Conservation (phyloP, 108 stramenopile genomes). For the Skeletonema grethae region DNA sequence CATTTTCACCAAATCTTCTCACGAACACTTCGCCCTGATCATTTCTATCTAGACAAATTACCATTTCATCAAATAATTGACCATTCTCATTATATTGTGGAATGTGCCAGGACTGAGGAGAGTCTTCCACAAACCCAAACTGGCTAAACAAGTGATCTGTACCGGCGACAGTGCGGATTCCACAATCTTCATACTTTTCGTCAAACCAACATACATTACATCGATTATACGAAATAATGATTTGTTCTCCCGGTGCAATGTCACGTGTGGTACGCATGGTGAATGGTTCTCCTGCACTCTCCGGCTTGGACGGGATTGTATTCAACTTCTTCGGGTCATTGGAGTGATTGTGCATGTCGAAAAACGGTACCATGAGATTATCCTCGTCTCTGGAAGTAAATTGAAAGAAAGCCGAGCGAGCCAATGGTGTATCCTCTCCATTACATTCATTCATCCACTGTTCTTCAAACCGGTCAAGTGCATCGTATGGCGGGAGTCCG, state of each 20-base stretch:
- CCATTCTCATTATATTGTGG: neutral
- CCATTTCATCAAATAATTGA: conserved; percentile 25
- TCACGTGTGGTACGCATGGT: conserved; percentile 15
- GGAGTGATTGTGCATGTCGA: conserved; percentile 46
- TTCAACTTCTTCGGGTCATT: conserved; percentile 46
- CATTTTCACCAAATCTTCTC: neutral
- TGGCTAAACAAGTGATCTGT: conserved; percentile 29
- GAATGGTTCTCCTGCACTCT: conserved; percentile 22
- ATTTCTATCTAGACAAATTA: conserved; percentile 27
- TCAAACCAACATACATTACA: conserved; percentile 23
- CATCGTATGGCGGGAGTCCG: conserved; percentile 30
- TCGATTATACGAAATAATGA: conserved; percentile 42
- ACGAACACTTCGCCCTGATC: conserved; percentile 13
- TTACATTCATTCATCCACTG: conserved; percentile 35
- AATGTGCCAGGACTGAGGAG: conserved; percentile 13
- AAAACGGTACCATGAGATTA: conserved; percentile 48
- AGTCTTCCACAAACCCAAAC: conserved; percentile 52
- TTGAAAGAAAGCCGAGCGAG: conserved; percentile 44
- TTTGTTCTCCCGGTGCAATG: conserved; percentile 42
- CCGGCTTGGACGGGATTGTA: conserved; percentile 18
- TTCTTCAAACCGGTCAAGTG: conserved; percentile 26
- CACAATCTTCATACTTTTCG: conserved; percentile 29
- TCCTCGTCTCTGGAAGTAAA: conserved; percentile 48
- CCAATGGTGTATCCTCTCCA: conserved; percentile 41
- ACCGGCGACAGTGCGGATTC: conserved; percentile 17